phyloP scores from a whole-genome alignment of 495 filamentous ascomycete genomes.

The Aspergillus mulundensis region DNA sequence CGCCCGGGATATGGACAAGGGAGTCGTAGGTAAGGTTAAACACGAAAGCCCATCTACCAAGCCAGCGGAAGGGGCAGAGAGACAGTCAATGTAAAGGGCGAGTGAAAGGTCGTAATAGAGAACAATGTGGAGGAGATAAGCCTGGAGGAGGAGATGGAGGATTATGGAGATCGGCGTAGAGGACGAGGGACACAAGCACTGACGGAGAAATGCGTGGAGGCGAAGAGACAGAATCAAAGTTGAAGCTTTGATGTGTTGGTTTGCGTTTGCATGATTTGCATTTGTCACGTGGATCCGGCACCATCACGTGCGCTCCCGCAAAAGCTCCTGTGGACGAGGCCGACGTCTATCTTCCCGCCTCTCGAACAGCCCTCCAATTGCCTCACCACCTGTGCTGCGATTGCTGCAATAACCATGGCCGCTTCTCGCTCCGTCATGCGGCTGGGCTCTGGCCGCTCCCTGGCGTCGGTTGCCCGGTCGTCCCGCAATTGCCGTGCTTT shows the following conservation, averaged over 20 bases:
- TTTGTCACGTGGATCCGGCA: constrained; percentile 20
- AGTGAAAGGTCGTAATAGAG: constrained; percentile 14
- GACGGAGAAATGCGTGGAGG: constrained; percentile 17
- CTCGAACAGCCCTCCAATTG: constrained; percentile 16
- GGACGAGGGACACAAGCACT: background rate
- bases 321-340: constrained; percentile 27
- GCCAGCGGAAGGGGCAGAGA: constrained; percentile 19
- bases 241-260: constrained; percentile 38
- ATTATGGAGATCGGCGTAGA: constrained; percentile 25
- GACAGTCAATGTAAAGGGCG: constrained; percentile 11
- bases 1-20: constrained; percentile 20
- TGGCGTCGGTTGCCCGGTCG: constrained; percentile 56
- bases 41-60: constrained; percentile 28
- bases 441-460: constrained; percentile 58
- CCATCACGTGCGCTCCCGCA: constrained; percentile 13
- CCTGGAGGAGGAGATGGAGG: constrained; percentile 15
- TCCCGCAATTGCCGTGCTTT: constrained; percentile 51
- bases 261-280: constrained; percentile 36
- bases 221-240: constrained; percentile 31
- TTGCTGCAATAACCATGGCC: constrained; percentile 40
- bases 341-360: constrained; percentile 20
- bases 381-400: constrained; percentile 17
- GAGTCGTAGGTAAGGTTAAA: constrained; percentile 20
- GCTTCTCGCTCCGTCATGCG: constrained; percentile 61
- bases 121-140: constrained; percentile 18